Conservation (phyloP, 257 asterid species). For the Plantago ovata region DNA sequence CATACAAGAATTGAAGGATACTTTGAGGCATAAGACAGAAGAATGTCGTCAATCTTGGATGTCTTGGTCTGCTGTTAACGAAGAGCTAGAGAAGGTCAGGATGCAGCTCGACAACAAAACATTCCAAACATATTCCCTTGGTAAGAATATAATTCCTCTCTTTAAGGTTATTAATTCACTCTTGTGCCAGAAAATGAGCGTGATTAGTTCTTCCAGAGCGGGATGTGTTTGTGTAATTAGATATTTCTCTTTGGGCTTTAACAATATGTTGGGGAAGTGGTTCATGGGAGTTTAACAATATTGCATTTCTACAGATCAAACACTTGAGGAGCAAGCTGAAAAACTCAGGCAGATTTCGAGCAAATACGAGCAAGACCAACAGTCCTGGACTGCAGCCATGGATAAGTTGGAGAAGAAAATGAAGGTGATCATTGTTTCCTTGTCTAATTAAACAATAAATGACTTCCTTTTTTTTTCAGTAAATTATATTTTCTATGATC, state of each 20-base stretch:
- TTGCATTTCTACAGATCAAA: conserved; percentile 46
- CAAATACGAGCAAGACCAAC: conserved; percentile 61
- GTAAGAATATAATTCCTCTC: conserved; percentile 35
- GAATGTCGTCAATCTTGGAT: conserved; percentile 98
- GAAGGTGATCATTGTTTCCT: conserved; percentile 40
- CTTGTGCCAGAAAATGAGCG: neutral
- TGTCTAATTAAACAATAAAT: conserved; percentile 9
- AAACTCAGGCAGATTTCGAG: conserved; percentile 52
- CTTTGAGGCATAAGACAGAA: conserved; percentile 70
- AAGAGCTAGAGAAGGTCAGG: conserved; percentile 73
- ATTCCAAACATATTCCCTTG: conserved; percentile 67
- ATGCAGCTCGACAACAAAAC: conserved; percentile 91
- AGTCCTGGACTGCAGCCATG: conserved; percentile 61
- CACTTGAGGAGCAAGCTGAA: conserved; percentile 57
- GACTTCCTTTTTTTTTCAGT: neutral
- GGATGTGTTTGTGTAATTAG: too few relatives aligned
- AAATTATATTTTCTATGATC: neutral
- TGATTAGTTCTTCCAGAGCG: too few relatives aligned
- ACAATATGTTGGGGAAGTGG: neutral
- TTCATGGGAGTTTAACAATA: neutral
- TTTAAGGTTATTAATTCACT: conserved; percentile 9
- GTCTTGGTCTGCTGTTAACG: conserved; percentile 81
- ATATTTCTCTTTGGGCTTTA: neutral
- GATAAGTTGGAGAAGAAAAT: conserved; percentile 56
- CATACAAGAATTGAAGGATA: conserved; percentile 65